Evolutionary conservation across 2,329 filamentous ascomycete genomes (phyloP).

Genomic region (Fusarium globosum): DNA sequence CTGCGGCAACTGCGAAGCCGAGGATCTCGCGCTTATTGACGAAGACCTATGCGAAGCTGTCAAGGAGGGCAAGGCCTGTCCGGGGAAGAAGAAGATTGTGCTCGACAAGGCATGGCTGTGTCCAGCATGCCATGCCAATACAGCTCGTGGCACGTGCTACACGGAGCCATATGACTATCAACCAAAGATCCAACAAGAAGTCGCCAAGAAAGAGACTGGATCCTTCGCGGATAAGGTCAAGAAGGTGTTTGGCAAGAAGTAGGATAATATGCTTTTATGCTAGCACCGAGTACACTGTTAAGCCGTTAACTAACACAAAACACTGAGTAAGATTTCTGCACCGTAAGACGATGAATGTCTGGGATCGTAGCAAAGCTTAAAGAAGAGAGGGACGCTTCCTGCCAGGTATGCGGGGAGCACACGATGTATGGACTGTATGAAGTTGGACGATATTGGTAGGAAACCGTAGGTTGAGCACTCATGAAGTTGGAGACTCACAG

Average conservation of each 20-base stretch:
- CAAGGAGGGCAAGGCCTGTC: neutral
- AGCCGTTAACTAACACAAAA: neutral
- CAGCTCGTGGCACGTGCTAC: neutral
- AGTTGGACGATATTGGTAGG: neutral
- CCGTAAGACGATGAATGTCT: rapidly evolving
- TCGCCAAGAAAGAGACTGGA: neutral
- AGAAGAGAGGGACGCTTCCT: neutral
- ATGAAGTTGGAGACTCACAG: too few species aligned
- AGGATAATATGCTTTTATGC: neutral
- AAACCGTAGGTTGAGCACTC: rapidly evolving
- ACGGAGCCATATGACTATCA: neutral
- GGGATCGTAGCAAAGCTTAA: neutral
- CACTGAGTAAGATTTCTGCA: neutral
- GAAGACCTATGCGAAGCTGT: neutral
- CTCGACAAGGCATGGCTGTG: neutral
- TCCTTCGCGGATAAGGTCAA: neutral
- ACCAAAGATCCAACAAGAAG: neutral
- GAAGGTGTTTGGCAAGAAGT: neutral
- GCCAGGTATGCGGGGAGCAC: neutral
- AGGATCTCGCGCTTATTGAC: neutral
- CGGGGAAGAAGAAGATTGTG: too few species aligned
- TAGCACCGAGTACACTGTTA: neutral
- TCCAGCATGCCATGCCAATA: neutral
- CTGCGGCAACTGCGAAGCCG: neutral
- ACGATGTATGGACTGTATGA: neutral